These are phyloP conservation scores for Globisporangium takayamanum DNA, from an alignment of 352 stramenopile species.

Conservation along the genomic window DNA sequence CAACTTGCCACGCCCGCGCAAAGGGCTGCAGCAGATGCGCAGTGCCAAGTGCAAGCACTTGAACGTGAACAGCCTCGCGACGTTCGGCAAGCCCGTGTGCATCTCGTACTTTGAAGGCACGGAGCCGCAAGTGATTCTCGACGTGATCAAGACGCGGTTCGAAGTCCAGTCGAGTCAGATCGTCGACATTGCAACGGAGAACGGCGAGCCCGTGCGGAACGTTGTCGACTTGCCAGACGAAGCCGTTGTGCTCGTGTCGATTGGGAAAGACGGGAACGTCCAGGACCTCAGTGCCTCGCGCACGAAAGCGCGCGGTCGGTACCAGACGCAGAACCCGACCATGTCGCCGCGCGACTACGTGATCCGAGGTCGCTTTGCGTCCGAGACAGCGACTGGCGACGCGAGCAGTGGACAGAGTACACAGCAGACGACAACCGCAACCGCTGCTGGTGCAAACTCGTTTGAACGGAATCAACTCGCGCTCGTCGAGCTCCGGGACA, in stretches of 20 bases:
- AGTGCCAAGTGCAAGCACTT: conserved; percentile 52
- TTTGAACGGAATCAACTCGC: conserved; percentile 16
- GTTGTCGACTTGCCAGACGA: conserved; percentile 49
- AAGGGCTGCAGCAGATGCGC: conserved; percentile 41
- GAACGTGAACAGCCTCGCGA: conserved; percentile 74
- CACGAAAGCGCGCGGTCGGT: conserved; percentile 8
- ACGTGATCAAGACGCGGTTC: conserved; percentile 77
- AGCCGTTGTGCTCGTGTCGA: conserved; percentile 62
- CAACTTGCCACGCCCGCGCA: conserved; percentile 65
- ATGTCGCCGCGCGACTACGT: conserved; percentile 29
- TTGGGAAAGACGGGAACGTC: conserved; percentile 75
- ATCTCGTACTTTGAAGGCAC: conserved; percentile 81
- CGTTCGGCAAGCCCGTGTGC: conserved; percentile 68
- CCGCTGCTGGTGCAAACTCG: conserved; percentile 32
- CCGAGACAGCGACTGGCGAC: conserved; percentile 29
- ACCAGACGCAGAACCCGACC: conserved; percentile 13
- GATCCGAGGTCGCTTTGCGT: conserved; percentile 47
- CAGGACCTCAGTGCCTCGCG: conserved; percentile 35
- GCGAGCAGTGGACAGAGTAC: conserved; percentile 22
- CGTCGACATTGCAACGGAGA: conserved; percentile 68
- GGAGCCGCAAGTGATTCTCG: conserved; percentile 59
- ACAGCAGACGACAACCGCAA: conserved; percentile 18
- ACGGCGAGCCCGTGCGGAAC: conserved; percentile 56
- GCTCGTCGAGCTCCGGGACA: conserved; percentile 18
- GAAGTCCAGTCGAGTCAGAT: conserved; percentile 70